Percentiles rank a stretch among this genome's conserved stretches.
These are phyloP conservation scores for Trichocomaceae sp. DNA, from an alignment of 2,329 filamentous ascomycete genomes.

Conservation along the genomic window DNA sequence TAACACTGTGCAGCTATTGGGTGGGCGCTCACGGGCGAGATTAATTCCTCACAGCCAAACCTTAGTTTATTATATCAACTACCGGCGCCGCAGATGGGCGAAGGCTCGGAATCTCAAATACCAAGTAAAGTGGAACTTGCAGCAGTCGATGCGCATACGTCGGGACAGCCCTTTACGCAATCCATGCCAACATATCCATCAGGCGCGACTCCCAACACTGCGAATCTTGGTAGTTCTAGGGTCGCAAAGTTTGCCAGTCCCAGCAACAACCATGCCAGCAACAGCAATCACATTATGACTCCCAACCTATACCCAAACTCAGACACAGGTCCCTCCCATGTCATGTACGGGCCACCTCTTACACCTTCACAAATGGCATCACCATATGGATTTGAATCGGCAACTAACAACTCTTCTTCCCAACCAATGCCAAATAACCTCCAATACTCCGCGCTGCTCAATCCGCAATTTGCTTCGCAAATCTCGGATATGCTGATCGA, in stretches of 20 bases:
- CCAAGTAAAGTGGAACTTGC: slow-evolving; percentile 26
- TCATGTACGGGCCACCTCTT: slow-evolving; percentile 1
- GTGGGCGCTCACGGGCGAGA: slow-evolving; percentile 81
- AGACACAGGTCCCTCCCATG: not conserved
- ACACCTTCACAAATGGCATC: slow-evolving; percentile 2
- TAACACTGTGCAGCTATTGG: slow-evolving; percentile 56
- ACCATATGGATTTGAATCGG: not conserved
- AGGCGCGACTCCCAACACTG: not conserved
- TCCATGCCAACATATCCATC: slow-evolving; percentile 23
- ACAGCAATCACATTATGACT: not conserved
- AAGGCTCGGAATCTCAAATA: slow-evolving; percentile 21
- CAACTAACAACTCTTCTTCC: not conserved
- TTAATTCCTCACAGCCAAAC: slow-evolving; percentile 77
- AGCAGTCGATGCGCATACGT: slow-evolving; percentile 19
- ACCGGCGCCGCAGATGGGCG: slow-evolving; percentile 28
- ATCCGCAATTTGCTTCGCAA: slow-evolving; percentile 14
- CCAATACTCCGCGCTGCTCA: not conserved
- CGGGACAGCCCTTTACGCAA: slow-evolving; percentile 23
- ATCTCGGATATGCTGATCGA: slow-evolving; percentile 58
- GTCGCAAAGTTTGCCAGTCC: slow-evolving; percentile 7
- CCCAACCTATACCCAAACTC: not conserved
- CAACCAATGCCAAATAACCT: slow-evolving; percentile 1
- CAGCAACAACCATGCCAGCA: not conserved
- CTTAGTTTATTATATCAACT: slow-evolving; percentile 73
- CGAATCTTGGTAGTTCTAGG: not conserved